Conservation (phyloP, 1,284 basidiomycete genomes). For the Fomitopsis palustris region DNA sequence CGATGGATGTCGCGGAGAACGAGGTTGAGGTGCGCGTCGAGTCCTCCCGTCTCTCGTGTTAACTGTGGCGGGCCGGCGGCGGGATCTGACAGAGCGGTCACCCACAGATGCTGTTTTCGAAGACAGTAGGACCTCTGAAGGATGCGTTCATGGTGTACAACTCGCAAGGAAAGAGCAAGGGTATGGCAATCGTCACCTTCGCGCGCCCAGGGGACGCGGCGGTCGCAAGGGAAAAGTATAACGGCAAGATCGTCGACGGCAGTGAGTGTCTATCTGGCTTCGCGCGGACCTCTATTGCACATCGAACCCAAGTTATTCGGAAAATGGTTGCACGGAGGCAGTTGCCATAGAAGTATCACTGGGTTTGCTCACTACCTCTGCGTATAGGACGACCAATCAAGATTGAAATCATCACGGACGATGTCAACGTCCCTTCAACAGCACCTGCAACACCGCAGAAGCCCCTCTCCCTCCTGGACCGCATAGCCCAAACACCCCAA, state of each 20-base stretch:
- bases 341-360: no score
- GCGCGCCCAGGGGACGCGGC: slow-evolving; percentile 56
- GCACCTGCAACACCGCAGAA: slow-evolving; percentile 7
- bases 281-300: no score
- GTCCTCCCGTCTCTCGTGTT: neutral
- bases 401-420: slow-evolving; percentile 62
- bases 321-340: no score
- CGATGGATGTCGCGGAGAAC: slow-evolving; percentile 60
- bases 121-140: slow-evolving; percentile 69
- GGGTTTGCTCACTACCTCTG: no score
- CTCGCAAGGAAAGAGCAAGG: slow-evolving; percentile 65
- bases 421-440: slow-evolving; percentile 19
- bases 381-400: slow-evolving; percentile 66
- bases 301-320: no score
- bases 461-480: slow-evolving; percentile 35
- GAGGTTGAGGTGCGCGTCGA: slow-evolving; percentile 59
- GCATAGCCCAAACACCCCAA: slow-evolving; percentile 11
- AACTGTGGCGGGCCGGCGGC: no score
- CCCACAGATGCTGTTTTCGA: slow-evolving; percentile 57
- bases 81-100: neutral
- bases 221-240: slow-evolving; percentile 59
- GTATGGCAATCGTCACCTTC: slow-evolving; percentile 71
- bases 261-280: slow-evolving; percentile 43
- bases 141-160: slow-evolving; percentile 71
- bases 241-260: slow-evolving; percentile 73